Percentiles rank a stretch among this genome's conserved stretches.
phyloP scores from a whole-genome alignment of 2,329 filamentous ascomycete genomes.

The Fusarium duplospermum region DNA sequence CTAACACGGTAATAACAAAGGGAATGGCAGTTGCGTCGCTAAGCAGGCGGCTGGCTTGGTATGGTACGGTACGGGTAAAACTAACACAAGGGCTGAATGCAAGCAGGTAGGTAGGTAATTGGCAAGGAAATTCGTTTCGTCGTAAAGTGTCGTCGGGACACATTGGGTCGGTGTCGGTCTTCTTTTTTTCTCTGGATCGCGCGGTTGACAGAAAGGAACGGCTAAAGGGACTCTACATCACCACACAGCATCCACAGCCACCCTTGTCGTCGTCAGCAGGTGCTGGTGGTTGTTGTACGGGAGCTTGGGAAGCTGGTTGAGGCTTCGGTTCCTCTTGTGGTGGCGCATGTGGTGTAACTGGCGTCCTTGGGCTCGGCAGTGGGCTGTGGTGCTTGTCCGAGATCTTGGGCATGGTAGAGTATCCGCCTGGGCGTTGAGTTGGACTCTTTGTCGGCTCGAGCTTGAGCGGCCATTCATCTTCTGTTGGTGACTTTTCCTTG shows the following conservation, averaged over 20 bases:
- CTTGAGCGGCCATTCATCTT: constrained; percentile 71
- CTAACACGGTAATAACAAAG: constrained; percentile 40
- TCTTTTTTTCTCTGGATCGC: constrained; percentile 17
- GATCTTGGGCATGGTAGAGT: constrained; percentile 74
- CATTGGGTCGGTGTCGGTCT: constrained; percentile 21
- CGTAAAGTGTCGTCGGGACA: constrained; percentile 41
- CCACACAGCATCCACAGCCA: constrained; percentile 63
- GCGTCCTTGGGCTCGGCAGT: constrained; percentile 59
- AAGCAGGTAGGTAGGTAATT: constrained; percentile 24
- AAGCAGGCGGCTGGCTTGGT: constrained; percentile 41
- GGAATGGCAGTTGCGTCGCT: constrained; percentile 44
- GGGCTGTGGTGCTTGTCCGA: constrained; percentile 50
- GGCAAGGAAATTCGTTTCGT: constrained; percentile 48
- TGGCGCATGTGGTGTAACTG: constrained; percentile 49
- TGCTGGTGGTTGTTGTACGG: constrained; percentile 34
- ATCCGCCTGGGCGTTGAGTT: constrained; percentile 59
- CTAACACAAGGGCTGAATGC: constrained; percentile 48
- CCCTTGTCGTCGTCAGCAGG: constrained; percentile 51
- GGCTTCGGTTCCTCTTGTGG: constrained; percentile 35
- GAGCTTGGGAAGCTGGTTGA: constrained; percentile 22
- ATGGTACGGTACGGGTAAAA: constrained; percentile 27
- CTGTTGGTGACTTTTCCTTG: constrained; percentile 21
- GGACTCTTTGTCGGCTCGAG: constrained; percentile 60
- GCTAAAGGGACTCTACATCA: constrained; percentile 55
- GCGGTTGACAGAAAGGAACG: not conserved